Base-by-base conservation (phyloP, 2,329 filamentous ascomycete species). In the Epichloe elymi region DNA sequence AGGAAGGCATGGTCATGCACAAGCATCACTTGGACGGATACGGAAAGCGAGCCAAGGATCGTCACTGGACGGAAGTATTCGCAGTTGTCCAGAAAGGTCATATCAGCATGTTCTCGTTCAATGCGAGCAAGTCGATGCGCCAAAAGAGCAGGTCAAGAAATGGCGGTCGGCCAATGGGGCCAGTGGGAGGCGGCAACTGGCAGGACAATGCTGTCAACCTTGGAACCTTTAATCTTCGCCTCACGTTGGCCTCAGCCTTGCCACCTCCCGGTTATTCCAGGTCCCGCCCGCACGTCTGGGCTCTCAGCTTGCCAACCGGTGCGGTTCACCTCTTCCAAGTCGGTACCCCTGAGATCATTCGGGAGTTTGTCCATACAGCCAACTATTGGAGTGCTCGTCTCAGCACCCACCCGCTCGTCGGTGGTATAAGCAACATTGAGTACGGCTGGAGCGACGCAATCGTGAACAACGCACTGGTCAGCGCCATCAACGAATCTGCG, bases 241-340 rank as follows among this genome's bases (percentile, higher is more conserved):
- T 97, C 65, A 94, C 90, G 0, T 86, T 97, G 57, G 93, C 93
- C 11, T 95, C 88, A 51, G 82, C 86, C 0, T 78, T 98, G 14
- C 93, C 93, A 8, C 79, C 89, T 1, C 91, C 93, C 0, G 93
- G 93, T 11, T 97, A 97, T 67, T 96, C 89, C 36, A 89, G 94
- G 61, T 79, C 83, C 30, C 78, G 93, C 11, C 90, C 90, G 4
- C 83, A 97, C 64, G 93, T 98, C 1, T 98, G 90, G 86, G 91
- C 93, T 2, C 72, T 98, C 48, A 95, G 87, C 55, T 73, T 98
- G 44, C 91, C 93, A 0, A 94, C 84, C 1, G 93, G 93, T 12
- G 91, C 91, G 0, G 90, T 98, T 0, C 93, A 98, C 65, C 76
- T 98, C n/a, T 98, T 98, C 76, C 90, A 97, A 62, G 93, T 93